Conservation (phyloP, 2,329 filamentous ascomycete species). For the Penicillium crustosum region DNA sequence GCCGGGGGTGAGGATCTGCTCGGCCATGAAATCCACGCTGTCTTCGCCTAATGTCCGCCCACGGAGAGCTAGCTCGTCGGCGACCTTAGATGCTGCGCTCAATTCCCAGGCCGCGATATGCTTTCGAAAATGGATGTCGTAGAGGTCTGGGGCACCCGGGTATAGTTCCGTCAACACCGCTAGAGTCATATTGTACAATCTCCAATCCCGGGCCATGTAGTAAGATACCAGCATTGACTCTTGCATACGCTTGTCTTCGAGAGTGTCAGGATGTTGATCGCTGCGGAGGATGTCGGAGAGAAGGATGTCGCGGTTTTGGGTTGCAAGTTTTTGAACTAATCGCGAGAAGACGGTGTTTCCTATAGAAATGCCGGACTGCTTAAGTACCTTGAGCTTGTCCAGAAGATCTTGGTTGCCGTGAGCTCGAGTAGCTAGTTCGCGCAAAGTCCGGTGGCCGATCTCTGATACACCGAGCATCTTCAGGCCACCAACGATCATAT, state of each 20-base stretch:
- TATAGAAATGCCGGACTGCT: conserved; percentile 62
- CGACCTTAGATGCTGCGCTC: conserved; percentile 30
- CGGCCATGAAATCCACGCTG: conserved; percentile 48
- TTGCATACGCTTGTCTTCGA: conserved; percentile 58
- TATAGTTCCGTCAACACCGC: conserved; percentile 50
- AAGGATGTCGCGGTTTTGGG: conserved; percentile 53
- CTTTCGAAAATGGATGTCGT: conserved; percentile 44
- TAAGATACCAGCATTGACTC: conserved; percentile 55
- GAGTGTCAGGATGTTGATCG: conserved; percentile 65
- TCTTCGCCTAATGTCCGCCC: conserved; percentile 43
- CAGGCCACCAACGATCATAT: conserved; percentile 69
- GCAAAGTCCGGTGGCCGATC: conserved; percentile 74
- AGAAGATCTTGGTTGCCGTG: conserved; percentile 56
- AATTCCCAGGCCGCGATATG: conserved; percentile 37
- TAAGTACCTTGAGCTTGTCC: conserved; percentile 60
- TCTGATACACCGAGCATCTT: conserved; percentile 67
- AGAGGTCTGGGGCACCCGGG: conserved; percentile 31
- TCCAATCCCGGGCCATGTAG: conserved; percentile 52
- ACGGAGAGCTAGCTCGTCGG: conserved; percentile 53
- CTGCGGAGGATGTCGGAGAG: conserved; percentile 55
- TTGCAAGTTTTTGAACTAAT: conserved; percentile 64
- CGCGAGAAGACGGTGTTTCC: conserved; percentile 64
- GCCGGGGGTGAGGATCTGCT: conserved; percentile 35
- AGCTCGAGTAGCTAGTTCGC: conserved; percentile 72
- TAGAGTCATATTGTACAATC: conserved; percentile 56